Conservation (phyloP, 805 yeast genomes). For the Candida hungchunana region DNA sequence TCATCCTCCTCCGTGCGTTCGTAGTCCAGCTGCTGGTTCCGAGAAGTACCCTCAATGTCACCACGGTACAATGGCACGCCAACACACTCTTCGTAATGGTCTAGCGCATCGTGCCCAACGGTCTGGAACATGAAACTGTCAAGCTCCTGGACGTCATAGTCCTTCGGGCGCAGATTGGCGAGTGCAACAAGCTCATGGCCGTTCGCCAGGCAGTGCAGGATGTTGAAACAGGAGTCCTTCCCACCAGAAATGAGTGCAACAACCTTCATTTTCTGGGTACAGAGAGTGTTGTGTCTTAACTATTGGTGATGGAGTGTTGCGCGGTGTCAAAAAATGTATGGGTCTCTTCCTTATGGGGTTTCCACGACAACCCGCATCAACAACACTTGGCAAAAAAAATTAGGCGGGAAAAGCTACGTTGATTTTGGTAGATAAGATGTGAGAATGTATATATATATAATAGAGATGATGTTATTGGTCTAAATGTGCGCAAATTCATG, state of each 20-base stretch:
- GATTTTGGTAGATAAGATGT: no score
- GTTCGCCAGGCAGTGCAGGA: constrained; percentile 75
- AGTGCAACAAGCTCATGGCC: constrained; percentile 85
- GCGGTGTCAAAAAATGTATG: no score
- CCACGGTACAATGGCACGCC: constrained; percentile 78
- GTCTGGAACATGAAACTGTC: constrained; percentile 98
- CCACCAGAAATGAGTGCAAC: constrained; percentile 94
- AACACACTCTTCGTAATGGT: constrained; percentile 60
- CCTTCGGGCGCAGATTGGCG: constrained; percentile 75
- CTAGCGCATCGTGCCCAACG: constrained; percentile 82
- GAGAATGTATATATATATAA: no score
- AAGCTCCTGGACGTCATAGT: constrained; percentile 53
- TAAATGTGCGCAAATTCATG: no score
- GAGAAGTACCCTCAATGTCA: constrained; percentile 57
- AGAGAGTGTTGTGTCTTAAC: no score
- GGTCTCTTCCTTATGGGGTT: no score
- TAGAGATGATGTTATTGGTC: no score
- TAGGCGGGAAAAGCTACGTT: no score
- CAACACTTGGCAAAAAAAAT: no score
- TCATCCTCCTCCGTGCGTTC: constrained; percentile 68
- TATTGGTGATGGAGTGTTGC: no score
- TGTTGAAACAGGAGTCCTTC: constrained; percentile 89
- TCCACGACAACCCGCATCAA: no score
- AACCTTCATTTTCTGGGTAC: constrained; percentile 80
- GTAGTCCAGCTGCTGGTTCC: constrained; percentile 67